Conservation (phyloP, 2,329 filamentous ascomycete genomes). For the Sclerotinia trifoliorum region DNA sequence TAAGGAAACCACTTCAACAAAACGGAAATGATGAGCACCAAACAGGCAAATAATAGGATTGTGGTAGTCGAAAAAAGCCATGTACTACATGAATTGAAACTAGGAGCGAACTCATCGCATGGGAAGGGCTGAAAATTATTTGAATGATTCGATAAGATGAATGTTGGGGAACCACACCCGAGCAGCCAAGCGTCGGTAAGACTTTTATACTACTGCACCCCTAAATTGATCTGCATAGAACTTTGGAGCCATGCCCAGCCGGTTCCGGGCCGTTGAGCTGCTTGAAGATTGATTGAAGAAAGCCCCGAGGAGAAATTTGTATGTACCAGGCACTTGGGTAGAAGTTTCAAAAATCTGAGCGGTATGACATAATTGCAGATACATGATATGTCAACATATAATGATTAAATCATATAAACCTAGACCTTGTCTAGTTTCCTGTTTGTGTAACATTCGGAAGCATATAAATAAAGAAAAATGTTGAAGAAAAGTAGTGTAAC, state of each 20-base stretch:
- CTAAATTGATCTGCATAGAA: conserved; percentile 1
- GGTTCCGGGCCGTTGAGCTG: background rate
- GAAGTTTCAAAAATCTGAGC: background rate
- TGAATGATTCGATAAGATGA: conserved; percentile 2
- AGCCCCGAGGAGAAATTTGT: background rate
- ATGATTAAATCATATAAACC: background rate
- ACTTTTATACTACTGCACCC: background rate
- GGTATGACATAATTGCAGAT: background rate
- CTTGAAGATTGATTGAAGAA: conserved; percentile 1
- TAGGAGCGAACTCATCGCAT: background rate
- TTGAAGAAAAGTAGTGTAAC: conserved; percentile 23
- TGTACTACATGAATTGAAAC: conserved; percentile 13
- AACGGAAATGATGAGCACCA: background rate
- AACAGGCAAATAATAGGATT: background rate
- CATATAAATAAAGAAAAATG: conserved; percentile 12
- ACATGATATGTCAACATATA: background rate
- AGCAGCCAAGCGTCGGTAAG: conserved; percentile 3
- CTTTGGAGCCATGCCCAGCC: background rate
- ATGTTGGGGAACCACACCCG: background rate
- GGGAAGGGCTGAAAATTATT: background rate
- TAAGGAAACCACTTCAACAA: background rate
- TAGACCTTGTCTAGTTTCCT: conserved; percentile 5
- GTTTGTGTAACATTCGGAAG: background rate
- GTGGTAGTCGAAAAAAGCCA: conserved; percentile 1
- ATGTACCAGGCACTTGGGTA: conserved; percentile 12